Evolutionary conservation across 106 monocot species (phyloP).

Genomic region (Triglochin maritima): DNA sequence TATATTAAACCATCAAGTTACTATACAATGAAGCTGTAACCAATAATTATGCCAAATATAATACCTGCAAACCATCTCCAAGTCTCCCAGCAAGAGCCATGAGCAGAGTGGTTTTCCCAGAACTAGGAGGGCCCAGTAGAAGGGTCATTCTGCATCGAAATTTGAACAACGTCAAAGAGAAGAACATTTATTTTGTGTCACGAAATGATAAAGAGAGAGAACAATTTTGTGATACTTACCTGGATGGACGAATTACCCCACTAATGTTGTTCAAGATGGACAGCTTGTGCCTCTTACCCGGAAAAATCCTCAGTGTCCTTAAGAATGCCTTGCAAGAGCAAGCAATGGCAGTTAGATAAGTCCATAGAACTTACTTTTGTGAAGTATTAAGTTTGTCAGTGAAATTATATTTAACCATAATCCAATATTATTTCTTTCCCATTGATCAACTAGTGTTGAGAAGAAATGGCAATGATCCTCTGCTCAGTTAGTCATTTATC

Average conservation of each 20-base stretch:
- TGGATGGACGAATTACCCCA: conserved; percentile 80
- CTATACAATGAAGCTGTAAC: no score
- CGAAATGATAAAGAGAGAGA: neutral
- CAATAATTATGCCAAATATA: neutral
- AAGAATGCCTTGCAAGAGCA: conserved; percentile 53
- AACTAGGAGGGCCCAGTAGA: conserved; percentile 94
- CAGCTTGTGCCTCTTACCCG: conserved; percentile 63
- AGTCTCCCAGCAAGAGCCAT: conserved; percentile 92
- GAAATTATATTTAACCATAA: no score
- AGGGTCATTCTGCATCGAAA: conserved; percentile 71
- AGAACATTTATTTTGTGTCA: neutral
- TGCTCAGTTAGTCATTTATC: no score
- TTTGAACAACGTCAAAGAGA: conserved; percentile 1
- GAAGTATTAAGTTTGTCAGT: no score
- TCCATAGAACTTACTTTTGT: neutral
- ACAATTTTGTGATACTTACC: conserved; percentile 26
- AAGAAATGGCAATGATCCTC: no score
- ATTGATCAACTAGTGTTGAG: no score
- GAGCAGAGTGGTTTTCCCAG: conserved; percentile 95
- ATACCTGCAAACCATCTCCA: conserved; percentile 57
- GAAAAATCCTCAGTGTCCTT: conserved; percentile 67
- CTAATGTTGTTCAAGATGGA: conserved; percentile 75
- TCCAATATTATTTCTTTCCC: no score
- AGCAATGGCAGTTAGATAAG: neutral
- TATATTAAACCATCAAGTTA: no score